Percentiles rank a stretch among this genome's conserved stretches.
phyloP scores from a whole-genome alignment of 2,329 filamentous ascomycete species.

The Epichloe hybrida region DNA sequence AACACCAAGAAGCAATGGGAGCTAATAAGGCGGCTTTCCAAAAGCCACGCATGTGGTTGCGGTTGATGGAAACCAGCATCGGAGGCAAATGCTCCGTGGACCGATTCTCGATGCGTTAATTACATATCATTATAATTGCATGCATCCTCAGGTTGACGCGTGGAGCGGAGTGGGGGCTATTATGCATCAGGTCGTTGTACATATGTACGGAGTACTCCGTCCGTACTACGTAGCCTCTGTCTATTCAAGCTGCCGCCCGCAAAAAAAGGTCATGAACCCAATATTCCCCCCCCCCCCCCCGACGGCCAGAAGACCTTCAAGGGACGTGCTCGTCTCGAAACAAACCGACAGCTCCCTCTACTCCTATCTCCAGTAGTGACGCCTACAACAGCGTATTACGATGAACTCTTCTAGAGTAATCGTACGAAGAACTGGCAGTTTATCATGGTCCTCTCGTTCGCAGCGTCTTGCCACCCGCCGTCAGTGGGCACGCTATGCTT shows the following conservation, averaged over 20 bases:
- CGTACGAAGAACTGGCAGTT: constrained; percentile 15
- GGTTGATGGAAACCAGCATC: background rate
- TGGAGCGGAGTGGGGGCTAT: too few relatives aligned
- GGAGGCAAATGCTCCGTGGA: constrained; percentile 5
- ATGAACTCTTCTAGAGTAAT: constrained; percentile 20
- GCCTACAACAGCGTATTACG: background rate
- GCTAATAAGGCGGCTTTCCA: constrained; percentile 6
- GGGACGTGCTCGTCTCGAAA: background rate
- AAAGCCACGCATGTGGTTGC: constrained; percentile 12
- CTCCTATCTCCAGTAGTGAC: background rate
- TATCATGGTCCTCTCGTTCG: constrained; percentile 13
- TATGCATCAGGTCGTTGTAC: too few relatives aligned
- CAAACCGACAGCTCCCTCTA: background rate
- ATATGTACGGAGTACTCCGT: too few relatives aligned
- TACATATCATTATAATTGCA: too few relatives aligned
- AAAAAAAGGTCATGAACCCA: background rate
- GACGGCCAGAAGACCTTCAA: background rate
- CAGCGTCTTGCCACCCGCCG: constrained; percentile 11
- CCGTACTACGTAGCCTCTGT: too few relatives aligned
- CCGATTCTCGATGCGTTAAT: background rate
- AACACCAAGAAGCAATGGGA: background rate
- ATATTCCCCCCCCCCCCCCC: background rate
- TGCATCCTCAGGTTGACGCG: too few relatives aligned
- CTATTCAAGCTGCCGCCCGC: too few relatives aligned
- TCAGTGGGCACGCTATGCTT: constrained; percentile 19